Base-by-base conservation (phyloP, 768 basidiomycete genomes). In the Tremella fuciformis region DNA sequence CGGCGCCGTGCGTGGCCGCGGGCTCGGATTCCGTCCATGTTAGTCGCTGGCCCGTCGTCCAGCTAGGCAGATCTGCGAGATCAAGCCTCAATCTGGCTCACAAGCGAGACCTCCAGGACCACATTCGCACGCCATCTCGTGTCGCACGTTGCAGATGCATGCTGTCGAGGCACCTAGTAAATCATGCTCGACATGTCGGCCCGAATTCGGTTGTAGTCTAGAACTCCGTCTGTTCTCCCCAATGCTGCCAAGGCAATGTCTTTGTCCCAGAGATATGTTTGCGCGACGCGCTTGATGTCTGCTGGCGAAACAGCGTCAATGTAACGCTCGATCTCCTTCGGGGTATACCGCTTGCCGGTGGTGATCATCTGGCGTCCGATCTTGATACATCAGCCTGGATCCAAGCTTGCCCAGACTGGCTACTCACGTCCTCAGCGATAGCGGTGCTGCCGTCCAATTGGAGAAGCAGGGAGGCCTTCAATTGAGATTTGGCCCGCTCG, bases 351-450 rank as follows among this genome's bases (percentile, higher is more conserved):
- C 64, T 82, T 86, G 55, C 96, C 96, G 62, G 86, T 91, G 34
- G 94, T 98, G 60, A 99, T 89, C 60, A 99, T 83, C 76, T 97
- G 94, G 69, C 93, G 82, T n/a, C 96, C 94, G 78, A 98, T 92
- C 75, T 76, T 42, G 34, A 25, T 25, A 38, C 13, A 29, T 56
- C 3, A 65, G 58, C 51, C 18, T 24, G 13, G 22, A n/a, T 16
- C 29, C n/a, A 8, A 41, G n/a, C 22, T 13, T 8, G 25, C 19
- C 2, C 7, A 48, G 29, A 13, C 25, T 34, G 13, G 13, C 11
- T 18, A 74, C 75, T 70, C 53, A 76, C 75, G 72, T 99, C 96
- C 81, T 99, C 96, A 34, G 96, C 94, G 62, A 93, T 84, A 53
- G 92, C 91, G 29, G 92, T 97, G 16, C 91, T 88, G n/a, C 96